Percentiles rank a stretch among this genome's conserved stretches.
Evolutionary conservation across 2,329 filamentous ascomycete genomes (phyloP).

Genomic region (Rachicladosporium sp.): DNA sequence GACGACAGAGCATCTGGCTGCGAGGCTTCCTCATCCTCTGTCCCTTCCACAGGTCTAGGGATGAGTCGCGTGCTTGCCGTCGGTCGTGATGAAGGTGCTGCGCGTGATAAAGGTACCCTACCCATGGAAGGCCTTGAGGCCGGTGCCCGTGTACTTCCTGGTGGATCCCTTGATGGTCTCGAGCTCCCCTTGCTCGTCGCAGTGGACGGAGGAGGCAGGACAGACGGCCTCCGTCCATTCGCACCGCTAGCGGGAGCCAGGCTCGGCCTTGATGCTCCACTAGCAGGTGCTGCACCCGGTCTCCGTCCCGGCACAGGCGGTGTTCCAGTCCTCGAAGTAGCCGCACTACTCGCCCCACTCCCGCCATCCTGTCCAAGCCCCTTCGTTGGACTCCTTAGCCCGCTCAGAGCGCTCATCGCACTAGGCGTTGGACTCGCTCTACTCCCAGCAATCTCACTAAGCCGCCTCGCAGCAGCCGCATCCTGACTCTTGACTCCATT

Average conservation of each 20-base stretch:
- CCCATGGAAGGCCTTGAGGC: constrained; percentile 6
- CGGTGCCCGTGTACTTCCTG: constrained; percentile 6
- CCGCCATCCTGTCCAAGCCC: constrained; percentile 37
- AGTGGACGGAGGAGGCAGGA: constrained; percentile 19
- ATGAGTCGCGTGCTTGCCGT: constrained; percentile 4
- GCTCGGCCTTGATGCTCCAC: constrained; percentile 39
- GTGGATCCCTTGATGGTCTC: constrained; percentile 9
- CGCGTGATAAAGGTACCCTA: constrained; percentile 4
- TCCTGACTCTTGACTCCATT: constrained; percentile 19
- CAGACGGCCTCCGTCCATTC: constrained; percentile 19
- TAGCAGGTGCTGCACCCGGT: constrained; percentile 25
- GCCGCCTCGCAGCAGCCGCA: constrained; percentile 13
- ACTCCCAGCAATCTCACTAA: constrained; percentile 41
- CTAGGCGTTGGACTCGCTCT: constrained; percentile 54
- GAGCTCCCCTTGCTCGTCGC: constrained; percentile 14
- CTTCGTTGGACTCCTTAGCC: constrained; percentile 62
- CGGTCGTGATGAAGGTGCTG: constrained; percentile 6
- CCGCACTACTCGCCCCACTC: constrained; percentile 40
- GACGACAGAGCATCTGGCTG: constrained; percentile 8
- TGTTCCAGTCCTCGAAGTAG: constrained; percentile 52
- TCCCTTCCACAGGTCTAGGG: constrained; percentile 5
- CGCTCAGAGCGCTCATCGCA: constrained; percentile 42
- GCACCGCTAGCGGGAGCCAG: constrained; percentile 30
- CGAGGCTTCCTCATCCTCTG: constrained; percentile 9
- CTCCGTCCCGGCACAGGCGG: constrained; percentile 39